phyloP scores from a whole-genome alignment of 306 rosid species.

The Trichosanthes cucumerina region DNA sequence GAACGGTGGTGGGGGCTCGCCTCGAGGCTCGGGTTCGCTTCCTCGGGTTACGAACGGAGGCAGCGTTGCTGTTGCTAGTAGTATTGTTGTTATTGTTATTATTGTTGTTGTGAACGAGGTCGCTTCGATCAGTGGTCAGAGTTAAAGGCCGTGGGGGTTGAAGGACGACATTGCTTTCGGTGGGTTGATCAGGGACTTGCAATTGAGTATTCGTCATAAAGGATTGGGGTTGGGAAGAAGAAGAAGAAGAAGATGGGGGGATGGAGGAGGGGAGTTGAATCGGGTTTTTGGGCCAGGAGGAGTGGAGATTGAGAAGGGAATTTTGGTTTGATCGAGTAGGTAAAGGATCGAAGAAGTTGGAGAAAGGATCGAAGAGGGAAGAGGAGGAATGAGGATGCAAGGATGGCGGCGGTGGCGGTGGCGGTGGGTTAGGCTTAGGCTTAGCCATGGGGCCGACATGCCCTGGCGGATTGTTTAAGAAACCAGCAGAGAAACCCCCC shows the following conservation, averaged over 20 bases:
- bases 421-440: slow-evolving; percentile 14
- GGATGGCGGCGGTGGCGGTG: background rate
- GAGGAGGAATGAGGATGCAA: slow-evolving; percentile 15
- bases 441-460: slow-evolving; percentile 23
- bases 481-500: slow-evolving; percentile 35
- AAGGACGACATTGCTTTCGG: background rate
- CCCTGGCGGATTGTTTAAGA: slow-evolving; percentile 21
- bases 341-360: slow-evolving; percentile 46
- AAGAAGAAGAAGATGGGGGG: slow-evolving; percentile 3
- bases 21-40: slow-evolving; percentile 86
- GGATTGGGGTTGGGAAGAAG: slow-evolving; percentile 8
- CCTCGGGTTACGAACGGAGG: slow-evolving; percentile 57
- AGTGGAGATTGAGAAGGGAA: slow-evolving; percentile 30
- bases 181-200: background rate
- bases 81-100: background rate
- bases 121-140: background rate
- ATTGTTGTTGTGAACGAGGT: background rate
- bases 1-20: slow-evolving; percentile 90
- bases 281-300: slow-evolving; percentile 39
- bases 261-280: slow-evolving; percentile 18
- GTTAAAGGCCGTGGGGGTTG: background rate
- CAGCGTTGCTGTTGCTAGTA: background rate
- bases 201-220: slow-evolving; percentile 26
- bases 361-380: slow-evolving; percentile 35
- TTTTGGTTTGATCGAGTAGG: slow-evolving; percentile 17